These are phyloP conservation scores for Pleurotus pulmonarius DNA, from an alignment of 768 basidiomycete genomes.

Conservation along the genomic window DNA sequence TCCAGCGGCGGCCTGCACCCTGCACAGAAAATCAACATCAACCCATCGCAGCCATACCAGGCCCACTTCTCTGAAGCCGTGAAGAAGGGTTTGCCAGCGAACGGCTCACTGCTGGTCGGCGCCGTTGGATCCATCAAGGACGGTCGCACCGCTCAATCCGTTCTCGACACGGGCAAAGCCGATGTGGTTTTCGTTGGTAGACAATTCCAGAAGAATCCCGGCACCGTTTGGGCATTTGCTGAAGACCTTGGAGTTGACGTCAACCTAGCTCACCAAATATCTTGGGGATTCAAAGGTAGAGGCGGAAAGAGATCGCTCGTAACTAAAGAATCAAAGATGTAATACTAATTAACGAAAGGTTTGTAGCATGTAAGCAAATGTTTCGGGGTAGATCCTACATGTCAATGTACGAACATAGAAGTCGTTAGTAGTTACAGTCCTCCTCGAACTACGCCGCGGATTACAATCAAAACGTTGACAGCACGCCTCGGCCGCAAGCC, in stretches of 20 bases:
- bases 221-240: conserved; percentile 47
- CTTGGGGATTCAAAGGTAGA: conserved; percentile 47
- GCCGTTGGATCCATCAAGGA: conserved; percentile 52
- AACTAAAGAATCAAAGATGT: background rate
- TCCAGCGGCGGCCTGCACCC: conserved; percentile 59
- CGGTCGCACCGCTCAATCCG: conserved; percentile 51
- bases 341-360: background rate
- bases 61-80: conserved; percentile 51
- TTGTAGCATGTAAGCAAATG: no score
- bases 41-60: conserved; percentile 40
- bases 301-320: conserved; percentile 4
- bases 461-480: no score
- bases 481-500: no score
- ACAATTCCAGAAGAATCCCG: conserved; percentile 61
- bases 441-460: no score
- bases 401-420: no score
- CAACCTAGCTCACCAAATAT: conserved; percentile 47
- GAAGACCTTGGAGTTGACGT: conserved; percentile 50
- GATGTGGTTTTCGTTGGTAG: conserved; percentile 56
- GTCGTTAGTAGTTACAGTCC: no score
- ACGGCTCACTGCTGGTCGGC: conserved; percentile 38
- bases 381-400: no score
- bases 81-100: conserved; percentile 38
- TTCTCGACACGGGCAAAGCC: conserved; percentile 53
- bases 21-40: conserved; percentile 31